Evolutionary conservation across 2,329 filamentous ascomycete genomes (phyloP).

Genomic region (Pseudogymnoascus sp.): DNA sequence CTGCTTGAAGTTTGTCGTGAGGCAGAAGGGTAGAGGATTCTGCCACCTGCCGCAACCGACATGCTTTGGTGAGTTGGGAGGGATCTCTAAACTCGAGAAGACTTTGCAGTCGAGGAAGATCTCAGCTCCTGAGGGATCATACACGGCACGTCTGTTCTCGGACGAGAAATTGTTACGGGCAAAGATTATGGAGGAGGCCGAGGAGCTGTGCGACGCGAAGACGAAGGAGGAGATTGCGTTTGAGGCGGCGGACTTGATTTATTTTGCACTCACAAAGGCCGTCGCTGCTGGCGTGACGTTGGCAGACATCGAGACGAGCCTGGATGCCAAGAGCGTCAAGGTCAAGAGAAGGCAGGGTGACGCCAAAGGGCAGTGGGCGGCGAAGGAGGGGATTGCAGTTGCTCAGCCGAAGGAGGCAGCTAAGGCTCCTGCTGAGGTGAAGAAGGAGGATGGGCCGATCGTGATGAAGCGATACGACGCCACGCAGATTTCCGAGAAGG

Average conservation of each 20-base stretch:
- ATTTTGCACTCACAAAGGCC: conserved; percentile 90
- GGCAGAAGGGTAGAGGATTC: conserved; percentile 82
- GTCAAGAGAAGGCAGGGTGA: conserved; percentile 89
- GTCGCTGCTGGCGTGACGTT: conserved; percentile 75
- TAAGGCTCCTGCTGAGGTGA: conserved; percentile 40
- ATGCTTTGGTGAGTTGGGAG: conserved; percentile 80
- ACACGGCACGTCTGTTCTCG: conserved; percentile 86
- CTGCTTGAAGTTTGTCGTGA: conserved; percentile 81
- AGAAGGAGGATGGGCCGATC: conserved; percentile 51
- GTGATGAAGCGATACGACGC: conserved; percentile 75
- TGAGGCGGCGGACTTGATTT: conserved; percentile 90
- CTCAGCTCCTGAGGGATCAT: conserved; percentile 80
- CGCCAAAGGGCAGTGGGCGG: conserved; percentile 87
- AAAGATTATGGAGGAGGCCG: conserved; percentile 98
- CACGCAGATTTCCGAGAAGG: conserved; percentile 51
- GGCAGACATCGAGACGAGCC: conserved; percentile 82
- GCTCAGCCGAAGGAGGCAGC: conserved; percentile 32
- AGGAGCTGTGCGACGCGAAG: conserved; percentile 83
- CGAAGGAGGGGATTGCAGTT: conserved; percentile 61
- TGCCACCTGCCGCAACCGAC: conserved; percentile 88
- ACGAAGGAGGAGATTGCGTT: conserved; percentile 80
- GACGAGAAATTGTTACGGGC: conserved; percentile 83
- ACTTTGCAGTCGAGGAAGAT: conserved; percentile 75
- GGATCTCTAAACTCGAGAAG: conserved; percentile 77
- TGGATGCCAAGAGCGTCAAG: conserved; percentile 92